phyloP scores from a whole-genome alignment of 2,329 filamentous ascomycete species.

The Hymenoscyphus repandus region DNA sequence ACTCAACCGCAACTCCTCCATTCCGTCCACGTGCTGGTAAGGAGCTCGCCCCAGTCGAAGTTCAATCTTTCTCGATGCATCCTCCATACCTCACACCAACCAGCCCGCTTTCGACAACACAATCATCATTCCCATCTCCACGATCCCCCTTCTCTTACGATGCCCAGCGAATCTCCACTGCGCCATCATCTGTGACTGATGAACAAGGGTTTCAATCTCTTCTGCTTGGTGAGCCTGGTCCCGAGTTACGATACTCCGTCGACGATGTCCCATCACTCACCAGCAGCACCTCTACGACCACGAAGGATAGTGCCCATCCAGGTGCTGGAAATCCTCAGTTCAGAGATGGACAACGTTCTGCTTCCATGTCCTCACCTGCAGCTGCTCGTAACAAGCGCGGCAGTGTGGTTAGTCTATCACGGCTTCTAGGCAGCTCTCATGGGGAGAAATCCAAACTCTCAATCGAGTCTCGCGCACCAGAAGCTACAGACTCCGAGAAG shows the following conservation, averaged over 20 bases:
- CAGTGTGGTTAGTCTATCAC: slow-evolving; percentile 71
- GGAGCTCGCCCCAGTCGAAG: slow-evolving; percentile 48
- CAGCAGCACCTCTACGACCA: slow-evolving; percentile 72
- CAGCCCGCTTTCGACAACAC: slow-evolving; percentile 62
- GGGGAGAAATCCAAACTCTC: slow-evolving; percentile 71
- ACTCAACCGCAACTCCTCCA: slow-evolving; percentile 29
- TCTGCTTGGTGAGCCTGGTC: slow-evolving; percentile 67
- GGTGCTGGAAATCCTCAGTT: slow-evolving; percentile 38
- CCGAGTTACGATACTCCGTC: slow-evolving; percentile 64
- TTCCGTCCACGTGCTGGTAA: slow-evolving; percentile 27
- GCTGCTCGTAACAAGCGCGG: slow-evolving; percentile 63
- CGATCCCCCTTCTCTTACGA: slow-evolving; percentile 66
- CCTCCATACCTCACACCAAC: slow-evolving; percentile 42
- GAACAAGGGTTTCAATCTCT: slow-evolving; percentile 67
- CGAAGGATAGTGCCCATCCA: slow-evolving; percentile 54
- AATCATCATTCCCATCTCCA: slow-evolving; percentile 53
- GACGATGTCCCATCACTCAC: slow-evolving; percentile 71
- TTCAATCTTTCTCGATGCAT: slow-evolving; percentile 38
- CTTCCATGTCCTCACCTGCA: slow-evolving; percentile 55
- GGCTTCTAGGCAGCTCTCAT: slow-evolving; percentile 69
- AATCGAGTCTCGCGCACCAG: slow-evolving; percentile 50
- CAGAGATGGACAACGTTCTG: slow-evolving; percentile 53
- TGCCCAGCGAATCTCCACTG: slow-evolving; percentile 66
- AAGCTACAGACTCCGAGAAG: slow-evolving; percentile 49
- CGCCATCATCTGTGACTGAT: slow-evolving; percentile 68